Base-by-base conservation (phyloP, 352 stramenopile genomes). In the Phytophthora kernoviae region DNA sequence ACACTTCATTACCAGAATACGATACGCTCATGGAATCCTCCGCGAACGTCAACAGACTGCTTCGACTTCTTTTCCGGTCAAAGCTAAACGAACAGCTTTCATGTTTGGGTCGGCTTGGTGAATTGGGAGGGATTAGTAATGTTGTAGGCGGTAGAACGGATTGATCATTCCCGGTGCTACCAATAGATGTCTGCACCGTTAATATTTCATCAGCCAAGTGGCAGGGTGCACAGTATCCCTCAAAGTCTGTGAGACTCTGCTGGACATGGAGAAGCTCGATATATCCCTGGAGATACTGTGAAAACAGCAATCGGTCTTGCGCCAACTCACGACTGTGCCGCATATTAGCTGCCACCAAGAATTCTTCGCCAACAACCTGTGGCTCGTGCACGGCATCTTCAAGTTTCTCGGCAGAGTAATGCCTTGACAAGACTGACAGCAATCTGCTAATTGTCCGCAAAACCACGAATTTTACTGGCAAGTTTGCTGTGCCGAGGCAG, bases 1-100 rank as follows among this genome's bases (percentile, higher is more conserved):
- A 98, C 20, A 83, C 68, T 52, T 98, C 92, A 57, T 93, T 91
- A 2, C 84, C 87, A 2, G 62, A 73, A 54, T 94, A 97, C 5
- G 62, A 53, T 0, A 87, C 89, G 18, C 70, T 89, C 1, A 77
- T 26, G 1, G 70, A 72, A 39, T 97, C 84, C 0, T 96, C 78
- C 4, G 76, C 74, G 32, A 96, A 85, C 0, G 65, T 46, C 11
- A 92, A 47, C 5, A 91, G 63, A 33, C 54, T 84, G 27, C 73
- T 94, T n/a, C 79, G 75, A 42, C 72, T 86, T 54, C 85, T 71
- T 53, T 90, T 90, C 0, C 77, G 77, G 34, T 92, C 81, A 55
- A 91, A 91, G 20, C 20, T 12, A 20, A 62, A 54, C 51, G 48
- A 68, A 22, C 0, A 18, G 22, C 21, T 54, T 27, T 60, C 52